Conservation (phyloP, 805 yeast genomes). For the Ogataea dorogensis region DNA sequence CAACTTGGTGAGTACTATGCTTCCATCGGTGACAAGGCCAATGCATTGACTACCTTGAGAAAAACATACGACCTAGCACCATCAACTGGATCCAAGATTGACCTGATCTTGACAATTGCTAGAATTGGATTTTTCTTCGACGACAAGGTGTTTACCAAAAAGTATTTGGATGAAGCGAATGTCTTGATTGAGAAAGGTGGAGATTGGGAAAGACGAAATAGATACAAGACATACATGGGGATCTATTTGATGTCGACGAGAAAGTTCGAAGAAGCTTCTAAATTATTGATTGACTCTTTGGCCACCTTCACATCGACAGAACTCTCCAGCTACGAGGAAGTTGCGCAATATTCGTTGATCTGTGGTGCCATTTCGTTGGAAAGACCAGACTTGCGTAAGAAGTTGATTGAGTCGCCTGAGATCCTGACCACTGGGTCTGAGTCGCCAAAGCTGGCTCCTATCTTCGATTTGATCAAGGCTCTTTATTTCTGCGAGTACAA, state of each 20-base stretch:
- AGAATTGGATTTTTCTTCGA: conserved; percentile 88
- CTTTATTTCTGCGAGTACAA: conserved; percentile 87
- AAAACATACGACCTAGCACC: conserved; percentile 79
- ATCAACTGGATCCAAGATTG: conserved; percentile 88
- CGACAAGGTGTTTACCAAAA: conserved; percentile 67
- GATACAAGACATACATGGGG: conserved; percentile 90
- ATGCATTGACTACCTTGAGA: conserved; percentile 64
- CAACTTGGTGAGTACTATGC: conserved; percentile 88
- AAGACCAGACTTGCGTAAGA: conserved; percentile 79
- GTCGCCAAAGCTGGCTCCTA: conserved; percentile 70
- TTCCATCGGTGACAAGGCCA: conserved; percentile 72
- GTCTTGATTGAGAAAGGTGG: conserved; percentile 91
- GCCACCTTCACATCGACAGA: conserved; percentile 96
- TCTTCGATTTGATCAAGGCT: conserved; percentile 79
- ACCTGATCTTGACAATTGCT: conserved; percentile 73
- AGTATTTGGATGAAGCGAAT: conserved; percentile 71
- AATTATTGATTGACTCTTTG: conserved; percentile 80
- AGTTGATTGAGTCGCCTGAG: conserved; percentile 92
- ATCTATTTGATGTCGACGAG: conserved; percentile 81
- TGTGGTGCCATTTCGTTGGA: conserved; percentile 83
- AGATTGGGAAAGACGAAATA: conserved; percentile 97
- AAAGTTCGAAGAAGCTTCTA: conserved; percentile 82
- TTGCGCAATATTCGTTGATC: conserved; percentile 83
- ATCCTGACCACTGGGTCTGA: conserved; percentile 75
- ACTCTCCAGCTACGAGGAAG: conserved; percentile 81